Evolutionary conservation across 176 grass and related monocot genomes (phyloP), one percentile per base, ranked within the genome.

Genomic region (Microstegium vimineum): DNA sequence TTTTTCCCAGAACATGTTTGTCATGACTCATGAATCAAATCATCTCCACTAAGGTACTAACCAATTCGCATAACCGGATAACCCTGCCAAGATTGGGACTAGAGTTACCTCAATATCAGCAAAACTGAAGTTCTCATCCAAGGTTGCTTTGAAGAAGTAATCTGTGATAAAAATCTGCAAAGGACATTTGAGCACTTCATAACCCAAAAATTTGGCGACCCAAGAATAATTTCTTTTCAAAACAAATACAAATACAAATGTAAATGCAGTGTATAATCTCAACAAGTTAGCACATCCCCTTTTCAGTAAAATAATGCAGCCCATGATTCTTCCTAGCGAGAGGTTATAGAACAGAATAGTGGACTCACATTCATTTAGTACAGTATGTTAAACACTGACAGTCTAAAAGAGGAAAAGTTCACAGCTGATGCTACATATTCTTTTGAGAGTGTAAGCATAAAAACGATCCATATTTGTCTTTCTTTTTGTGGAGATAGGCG

Each of bases 151-250:
- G 87, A 98, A 98, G 75, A 98, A 98, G 68, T 98, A 98, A 86
- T 98, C 96, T 49, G 96, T 95, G 75, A 95, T 93, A 84, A 95
- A 95, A 37, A 95, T 86, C 93, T 98, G 87, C 74, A 91, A 68
- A 86, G 3, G 33, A 82, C 73, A 68, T 45, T 36, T 74, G 27
- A 65, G 20, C 49, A 40, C 27, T 62, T 37, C 31, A 0, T 79
- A 82, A 76, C 32, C 25, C 59, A 49, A 36, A 62, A 68, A 16
- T 75, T 62, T 17, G 20, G 15, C 18, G 17, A 45, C 71, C 41
- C 52, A 66, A 41, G n/a, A 25, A 14, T 52, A n/a, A 82, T 66
- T 9, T 74, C 41, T 49, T n/a, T n/a, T n/a, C n/a, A n/a, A n/a
- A n/a, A n/a, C n/a, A n/a, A n/a, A n/a, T n/a, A n/a, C 1, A 5